Conservation (phyloP, 2,329 filamentous ascomycete species). For the Colletotrichum endophyticum region DNA sequence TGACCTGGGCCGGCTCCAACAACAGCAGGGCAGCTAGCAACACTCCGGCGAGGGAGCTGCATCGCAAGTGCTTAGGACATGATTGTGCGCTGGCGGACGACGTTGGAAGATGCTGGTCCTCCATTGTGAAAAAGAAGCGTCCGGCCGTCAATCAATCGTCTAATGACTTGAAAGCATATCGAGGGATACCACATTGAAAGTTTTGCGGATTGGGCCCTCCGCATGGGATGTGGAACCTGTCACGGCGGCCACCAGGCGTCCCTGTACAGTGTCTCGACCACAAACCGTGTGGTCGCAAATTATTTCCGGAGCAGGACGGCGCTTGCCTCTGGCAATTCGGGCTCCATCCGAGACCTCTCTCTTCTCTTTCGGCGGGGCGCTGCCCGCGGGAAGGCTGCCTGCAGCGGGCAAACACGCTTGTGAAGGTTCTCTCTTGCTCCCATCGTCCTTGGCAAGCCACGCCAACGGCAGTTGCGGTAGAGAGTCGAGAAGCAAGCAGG, state of each 20-base stretch:
- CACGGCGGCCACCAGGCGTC: neutral
- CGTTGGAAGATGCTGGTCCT: neutral
- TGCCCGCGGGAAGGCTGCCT: neutral
- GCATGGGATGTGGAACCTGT: neutral
- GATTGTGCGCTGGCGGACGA: neutral
- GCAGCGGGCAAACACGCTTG: neutral
- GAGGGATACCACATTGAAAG: neutral
- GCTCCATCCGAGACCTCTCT: neutral
- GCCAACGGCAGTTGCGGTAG: neutral
- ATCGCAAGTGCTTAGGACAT: neutral
- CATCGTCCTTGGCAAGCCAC: neutral
- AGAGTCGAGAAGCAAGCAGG: neutral
- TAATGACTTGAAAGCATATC: neutral
- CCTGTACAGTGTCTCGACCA: neutral
- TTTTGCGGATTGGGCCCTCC: neutral
- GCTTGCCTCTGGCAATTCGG: neutral
- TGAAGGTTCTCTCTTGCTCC: neutral
- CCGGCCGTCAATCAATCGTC: neutral
- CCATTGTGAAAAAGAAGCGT: neutral
- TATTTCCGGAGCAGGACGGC: constrained; percentile 3
- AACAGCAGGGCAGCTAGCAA: neutral
- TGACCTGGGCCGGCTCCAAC: neutral
- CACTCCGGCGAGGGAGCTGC: neutral
- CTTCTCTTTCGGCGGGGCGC: neutral
- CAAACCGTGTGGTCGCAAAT: neutral